Base-by-base conservation (phyloP, 768 basidiomycete genomes). In the Russula earlei region DNA sequence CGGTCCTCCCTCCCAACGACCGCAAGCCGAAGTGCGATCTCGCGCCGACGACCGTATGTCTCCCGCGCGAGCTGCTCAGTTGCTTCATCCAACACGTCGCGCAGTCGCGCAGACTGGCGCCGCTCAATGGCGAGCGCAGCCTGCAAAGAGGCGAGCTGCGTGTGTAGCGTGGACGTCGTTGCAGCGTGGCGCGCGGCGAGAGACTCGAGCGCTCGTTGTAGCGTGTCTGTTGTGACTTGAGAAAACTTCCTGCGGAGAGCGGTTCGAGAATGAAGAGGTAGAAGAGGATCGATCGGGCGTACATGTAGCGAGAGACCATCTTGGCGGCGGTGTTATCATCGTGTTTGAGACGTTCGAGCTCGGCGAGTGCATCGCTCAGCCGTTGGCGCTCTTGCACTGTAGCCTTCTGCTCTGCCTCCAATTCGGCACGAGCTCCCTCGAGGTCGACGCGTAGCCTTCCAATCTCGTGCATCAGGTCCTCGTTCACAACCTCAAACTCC, bases 241-340 rank as follows among this genome's bases (percentile, higher is more conserved):
- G 88, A 89, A 69, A 91, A 92, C 67, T 82, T 85, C 89, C 89
- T 90, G 58, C 24, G 3, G n/a, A 52, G 31, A 7, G 19, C 15
- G 15, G 10, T 12, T 4, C 48, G 31, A 17, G 6, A 25, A 19
- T 20, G 17, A 57, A 20, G 33, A 10, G 9, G 17, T 33, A 27
- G 15, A 46, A 55, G 22, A 34, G 52, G 43, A 20, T 20, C 4
- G 29, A 4, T 31, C 20, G 37, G 37, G 72, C 82, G 53, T 62
- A 89, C 89, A 91, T 91, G 67, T 91, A 91, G 36, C 86, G 79
- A 25, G 87, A 80, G 27, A 92, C 89, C 80, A 91, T 86, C 63
- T 83, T 86, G 12, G 84, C 83, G 2, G 89, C 88, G 0, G 84
- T 78, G n/a, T 74, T 77, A 54, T 91, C 87, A 47, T 90, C 85